phyloP scores from a whole-genome alignment of 805 yeast genomes.

The Yarrowia alimentaria region DNA sequence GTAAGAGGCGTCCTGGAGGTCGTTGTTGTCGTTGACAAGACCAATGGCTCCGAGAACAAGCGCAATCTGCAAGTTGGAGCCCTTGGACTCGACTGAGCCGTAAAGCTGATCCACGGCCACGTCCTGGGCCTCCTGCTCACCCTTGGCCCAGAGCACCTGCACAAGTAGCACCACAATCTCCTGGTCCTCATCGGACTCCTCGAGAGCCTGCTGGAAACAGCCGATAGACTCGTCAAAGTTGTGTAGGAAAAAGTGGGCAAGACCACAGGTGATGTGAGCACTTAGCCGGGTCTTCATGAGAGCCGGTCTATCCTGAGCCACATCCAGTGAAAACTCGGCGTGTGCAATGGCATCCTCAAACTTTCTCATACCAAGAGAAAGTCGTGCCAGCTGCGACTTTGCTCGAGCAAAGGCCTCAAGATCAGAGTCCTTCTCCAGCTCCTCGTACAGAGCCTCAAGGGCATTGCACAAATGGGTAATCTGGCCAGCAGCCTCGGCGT shows the following conservation, averaged over 20 bases:
- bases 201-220: slow-evolving; percentile 64
- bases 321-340: slow-evolving; percentile 55
- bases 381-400: slow-evolving; percentile 70
- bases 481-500: slow-evolving; percentile 50
- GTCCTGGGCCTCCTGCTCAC: slow-evolving; percentile 70
- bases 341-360: slow-evolving; percentile 60
- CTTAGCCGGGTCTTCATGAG: slow-evolving; percentile 44
- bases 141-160: slow-evolving; percentile 74
- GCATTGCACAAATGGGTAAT: slow-evolving; percentile 49
- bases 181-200: slow-evolving; percentile 54
- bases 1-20: slow-evolving; percentile 57
- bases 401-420: slow-evolving; percentile 55
- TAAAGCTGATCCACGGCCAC: slow-evolving; percentile 85
- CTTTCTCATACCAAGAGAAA: slow-evolving; percentile 58
- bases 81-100: slow-evolving; percentile 58
- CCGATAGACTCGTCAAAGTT: slow-evolving; percentile 65
- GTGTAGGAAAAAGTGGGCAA: slow-evolving; percentile 61
- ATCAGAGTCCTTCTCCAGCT: slow-evolving; percentile 48
- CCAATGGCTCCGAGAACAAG: slow-evolving; percentile 79
- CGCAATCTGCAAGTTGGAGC: slow-evolving; percentile 64
- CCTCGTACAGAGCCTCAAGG: slow-evolving; percentile 58
- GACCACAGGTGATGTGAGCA: slow-evolving; percentile 66
- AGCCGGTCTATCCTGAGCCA: slow-evolving; percentile 44
- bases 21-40: slow-evolving; percentile 56
- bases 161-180: slow-evolving; percentile 70